Evolutionary conservation across 1,284 basidiomycete genomes (phyloP).

Genomic region (Melampsora americana): DNA sequence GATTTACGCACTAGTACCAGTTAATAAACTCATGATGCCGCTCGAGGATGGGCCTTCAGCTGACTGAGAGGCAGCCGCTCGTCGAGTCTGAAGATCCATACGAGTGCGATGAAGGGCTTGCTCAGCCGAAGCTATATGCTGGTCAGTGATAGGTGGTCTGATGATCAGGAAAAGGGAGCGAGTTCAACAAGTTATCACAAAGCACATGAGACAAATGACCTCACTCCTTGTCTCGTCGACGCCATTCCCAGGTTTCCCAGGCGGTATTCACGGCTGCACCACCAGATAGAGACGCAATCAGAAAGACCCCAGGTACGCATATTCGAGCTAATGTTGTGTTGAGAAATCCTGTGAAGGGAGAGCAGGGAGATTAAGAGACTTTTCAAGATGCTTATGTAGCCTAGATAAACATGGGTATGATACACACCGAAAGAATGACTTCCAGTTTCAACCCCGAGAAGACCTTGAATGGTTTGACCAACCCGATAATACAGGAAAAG

Average conservation of each 20-base stretch:
- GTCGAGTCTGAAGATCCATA: conserved; percentile 48
- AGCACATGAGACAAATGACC: conserved; percentile 1
- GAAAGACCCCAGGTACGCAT: conserved; percentile 55
- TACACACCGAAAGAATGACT: conserved; percentile 49
- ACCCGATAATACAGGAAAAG: conserved; percentile 50
- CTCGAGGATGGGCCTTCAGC: conserved; percentile 45
- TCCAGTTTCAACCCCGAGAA: conserved; percentile 49
- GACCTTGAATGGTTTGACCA: conserved; percentile 48
- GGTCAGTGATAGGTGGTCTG: conserved; percentile 50
- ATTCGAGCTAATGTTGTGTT: conserved; percentile 52
- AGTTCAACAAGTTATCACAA: background rate
- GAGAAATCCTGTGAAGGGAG: conserved; percentile 47
- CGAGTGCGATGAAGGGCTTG: conserved; percentile 49
- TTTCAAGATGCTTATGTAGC: background rate
- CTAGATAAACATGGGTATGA: too few species aligned
- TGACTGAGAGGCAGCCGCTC: conserved; percentile 4
- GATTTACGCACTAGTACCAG: conserved; percentile 47
- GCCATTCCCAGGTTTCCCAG: conserved; percentile 56
- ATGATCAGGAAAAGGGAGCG: background rate
- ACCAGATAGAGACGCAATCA: conserved; percentile 56
- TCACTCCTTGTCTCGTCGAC: conserved; percentile 49
- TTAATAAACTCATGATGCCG: conserved; percentile 39
- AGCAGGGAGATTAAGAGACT: background rate
- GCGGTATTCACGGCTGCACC: conserved; percentile 56
- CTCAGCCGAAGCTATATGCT: conserved; percentile 49